Conservation (phyloP, 2,329 filamentous ascomycete species). For the Cordyceps cateniannulata region DNA sequence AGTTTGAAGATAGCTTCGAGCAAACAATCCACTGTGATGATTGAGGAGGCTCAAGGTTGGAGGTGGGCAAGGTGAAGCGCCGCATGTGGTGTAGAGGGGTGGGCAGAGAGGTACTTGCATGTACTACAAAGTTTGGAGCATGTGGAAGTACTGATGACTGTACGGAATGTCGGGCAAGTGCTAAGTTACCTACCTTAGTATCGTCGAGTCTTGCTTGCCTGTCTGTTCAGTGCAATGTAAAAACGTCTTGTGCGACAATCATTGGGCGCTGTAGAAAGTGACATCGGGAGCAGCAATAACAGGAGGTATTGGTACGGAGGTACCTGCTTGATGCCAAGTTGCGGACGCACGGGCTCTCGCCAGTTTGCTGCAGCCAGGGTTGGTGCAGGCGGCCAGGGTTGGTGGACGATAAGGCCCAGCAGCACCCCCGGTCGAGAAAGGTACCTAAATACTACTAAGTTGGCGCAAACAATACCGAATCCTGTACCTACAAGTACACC, state of each 20-base stretch:
- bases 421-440: not conserved
- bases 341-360: slow-evolving; percentile 5
- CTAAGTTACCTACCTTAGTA: too few relatives aligned
- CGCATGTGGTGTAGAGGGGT: not conserved
- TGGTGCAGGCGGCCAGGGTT: not conserved
- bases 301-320: too few relatives aligned
- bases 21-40: not conserved
- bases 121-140: not conserved
- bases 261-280: not conserved
- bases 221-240: too few relatives aligned
- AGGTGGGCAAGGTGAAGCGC: not conserved
- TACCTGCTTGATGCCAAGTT: too few relatives aligned
- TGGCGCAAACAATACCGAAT: too few relatives aligned
- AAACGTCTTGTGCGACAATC: too few relatives aligned
- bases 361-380: not conserved
- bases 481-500: too few relatives aligned
- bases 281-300: too few relatives aligned
- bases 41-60: not conserved
- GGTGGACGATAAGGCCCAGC: not conserved
- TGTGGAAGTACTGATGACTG: not conserved
- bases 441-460: too few relatives aligned
- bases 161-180: not conserved
- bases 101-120: not conserved
- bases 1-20: not conserved
- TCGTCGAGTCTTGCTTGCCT: too few relatives aligned